phyloP scores from a whole-genome alignment of 768 basidiomycete genomes.

The Lactifluus piperatus region DNA sequence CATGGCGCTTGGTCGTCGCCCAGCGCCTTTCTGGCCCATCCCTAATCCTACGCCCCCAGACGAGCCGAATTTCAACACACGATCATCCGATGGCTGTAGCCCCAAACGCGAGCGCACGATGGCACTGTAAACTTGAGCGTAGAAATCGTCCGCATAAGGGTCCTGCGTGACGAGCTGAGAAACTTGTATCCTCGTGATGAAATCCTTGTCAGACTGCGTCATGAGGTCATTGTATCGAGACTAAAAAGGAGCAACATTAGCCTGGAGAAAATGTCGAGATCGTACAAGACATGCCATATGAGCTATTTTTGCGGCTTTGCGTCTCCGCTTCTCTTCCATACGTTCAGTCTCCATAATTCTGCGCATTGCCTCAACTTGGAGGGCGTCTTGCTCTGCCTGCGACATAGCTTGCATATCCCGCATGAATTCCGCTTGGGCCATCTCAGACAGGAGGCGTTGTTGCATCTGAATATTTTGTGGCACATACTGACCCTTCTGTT shows the following conservation, averaged over 20 bases:
- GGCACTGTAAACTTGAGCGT: slow-evolving; percentile 91
- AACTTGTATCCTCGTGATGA: slow-evolving; percentile 97
- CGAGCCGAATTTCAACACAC: slow-evolving; percentile 78
- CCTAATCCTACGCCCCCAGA: slow-evolving; percentile 83
- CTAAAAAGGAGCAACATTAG: slow-evolving; percentile 34
- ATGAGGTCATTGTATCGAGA: slow-evolving; percentile 90
- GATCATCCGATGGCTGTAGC: slow-evolving; percentile 60
- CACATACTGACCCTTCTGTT: slow-evolving; percentile 45
- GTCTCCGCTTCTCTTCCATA: slow-evolving; percentile 76
- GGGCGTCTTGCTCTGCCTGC: slow-evolving; percentile 56
- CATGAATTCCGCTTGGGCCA: slow-evolving; percentile 62
- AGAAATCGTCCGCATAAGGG: slow-evolving; percentile 97
- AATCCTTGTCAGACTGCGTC: slow-evolving; percentile 98
- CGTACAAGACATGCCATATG: slow-evolving; percentile 55
- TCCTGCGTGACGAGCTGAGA: slow-evolving; percentile 96
- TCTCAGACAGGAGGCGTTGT: slow-evolving; percentile 67
- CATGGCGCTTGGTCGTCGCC: slow-evolving; percentile 76
- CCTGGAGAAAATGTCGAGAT: background rate
- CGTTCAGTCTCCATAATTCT: slow-evolving; percentile 88
- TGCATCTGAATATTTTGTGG: slow-evolving; percentile 65
- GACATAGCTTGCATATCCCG: slow-evolving; percentile 53
- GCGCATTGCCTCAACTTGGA: slow-evolving; percentile 72
- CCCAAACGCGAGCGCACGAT: slow-evolving; percentile 74
- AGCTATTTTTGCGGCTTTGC: slow-evolving; percentile 78
- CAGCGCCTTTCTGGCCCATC: slow-evolving; percentile 54